Conservation (phyloP, 2,329 filamentous ascomycete genomes). For the Calonectria crousiana region DNA sequence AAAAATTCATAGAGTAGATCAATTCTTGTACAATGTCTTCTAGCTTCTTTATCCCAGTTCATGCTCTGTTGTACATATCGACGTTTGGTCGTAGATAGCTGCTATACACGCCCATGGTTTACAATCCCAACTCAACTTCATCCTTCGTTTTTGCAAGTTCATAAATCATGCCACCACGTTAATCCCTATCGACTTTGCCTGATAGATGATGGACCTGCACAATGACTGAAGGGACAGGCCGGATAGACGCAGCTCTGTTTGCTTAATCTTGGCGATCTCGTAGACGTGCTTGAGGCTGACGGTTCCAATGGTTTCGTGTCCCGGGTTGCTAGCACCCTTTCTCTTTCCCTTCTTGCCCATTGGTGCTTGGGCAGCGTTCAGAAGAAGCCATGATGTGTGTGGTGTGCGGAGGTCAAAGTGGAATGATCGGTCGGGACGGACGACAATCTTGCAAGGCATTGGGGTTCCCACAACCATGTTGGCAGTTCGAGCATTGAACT, state of each 20-base stretch:
- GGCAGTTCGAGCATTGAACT: slow-evolving; percentile 95
- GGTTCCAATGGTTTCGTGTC: slow-evolving; percentile 82
- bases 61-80: slow-evolving; percentile 42
- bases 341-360: slow-evolving; percentile 80
- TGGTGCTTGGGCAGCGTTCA: slow-evolving; percentile 84
- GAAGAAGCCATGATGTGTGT: slow-evolving; percentile 90
- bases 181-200: slow-evolving; percentile 82
- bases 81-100: slow-evolving; percentile 29
- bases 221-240: slow-evolving; percentile 78
- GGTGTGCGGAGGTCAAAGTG: slow-evolving; percentile 94
- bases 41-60: slow-evolving; percentile 23
- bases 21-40: slow-evolving; percentile 30
- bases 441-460: slow-evolving; percentile 89
- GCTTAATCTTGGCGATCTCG: slow-evolving; percentile 98
- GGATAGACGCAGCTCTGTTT: slow-evolving; percentile 79
- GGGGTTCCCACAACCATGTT: slow-evolving; percentile 87
- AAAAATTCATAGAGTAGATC: neutral
- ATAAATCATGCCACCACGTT: slow-evolving; percentile 70
- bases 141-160: slow-evolving; percentile 25
- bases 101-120: slow-evolving; percentile 28
- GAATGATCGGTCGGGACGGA: slow-evolving; percentile 94
- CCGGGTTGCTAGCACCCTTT: slow-evolving; percentile 81
- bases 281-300: slow-evolving; percentile 96
- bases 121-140: slow-evolving; percentile 10
- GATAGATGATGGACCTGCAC: slow-evolving; percentile 79